Base-by-base conservation (phyloP, 805 yeast genomes). In the Spathaspora girioi region DNA sequence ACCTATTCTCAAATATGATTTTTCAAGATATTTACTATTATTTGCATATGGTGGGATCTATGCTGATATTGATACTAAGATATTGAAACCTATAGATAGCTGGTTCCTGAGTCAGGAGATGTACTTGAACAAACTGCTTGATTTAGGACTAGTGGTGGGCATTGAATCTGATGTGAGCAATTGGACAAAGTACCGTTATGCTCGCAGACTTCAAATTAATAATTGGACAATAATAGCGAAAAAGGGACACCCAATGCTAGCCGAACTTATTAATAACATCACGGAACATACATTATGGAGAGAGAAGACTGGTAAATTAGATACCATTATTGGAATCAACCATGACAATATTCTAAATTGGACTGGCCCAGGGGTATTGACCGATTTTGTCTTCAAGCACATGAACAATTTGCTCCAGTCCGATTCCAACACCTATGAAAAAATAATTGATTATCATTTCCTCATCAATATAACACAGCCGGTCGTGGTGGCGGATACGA, bases 141-240 rank as follows among this genome's bases (percentile, higher is more conserved):
- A 65, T n/a, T 80, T 89, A 2, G 98, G 98, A 0, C 74, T 93
- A 18, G 84, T 86, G 2, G 80, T 93, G 7, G 98, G 98, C 0
- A 89, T 93, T 43, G 99, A 94, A 66, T 97, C 97, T 1, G 99
- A 93, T 60, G 76, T 97, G 58, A 85, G 86, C 0, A 98, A 93
- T 67, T 94, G 99, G 99, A 71, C 79, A 29, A 86, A 86, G n/a
- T n/a, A n/a, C 7, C 91, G 96, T 91, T 93, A 90, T 63, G 96
- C 97, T 0, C 79, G 97, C 47, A 77, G 98, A 55, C 82, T 93
- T 43, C 99, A 93, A 70, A 88, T 93, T 62, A 91, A 97, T 65
- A 98, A 94, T 69, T 93, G 99, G 99, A 90, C 97, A 0, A 84
- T 93, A 46, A 93, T 87, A 68, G 80, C 90, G 15, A 93, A 91